These are phyloP conservation scores for Wickerhamomyces sydowiorum DNA, from an alignment of 805 yeast species.

Conservation along the genomic window DNA sequence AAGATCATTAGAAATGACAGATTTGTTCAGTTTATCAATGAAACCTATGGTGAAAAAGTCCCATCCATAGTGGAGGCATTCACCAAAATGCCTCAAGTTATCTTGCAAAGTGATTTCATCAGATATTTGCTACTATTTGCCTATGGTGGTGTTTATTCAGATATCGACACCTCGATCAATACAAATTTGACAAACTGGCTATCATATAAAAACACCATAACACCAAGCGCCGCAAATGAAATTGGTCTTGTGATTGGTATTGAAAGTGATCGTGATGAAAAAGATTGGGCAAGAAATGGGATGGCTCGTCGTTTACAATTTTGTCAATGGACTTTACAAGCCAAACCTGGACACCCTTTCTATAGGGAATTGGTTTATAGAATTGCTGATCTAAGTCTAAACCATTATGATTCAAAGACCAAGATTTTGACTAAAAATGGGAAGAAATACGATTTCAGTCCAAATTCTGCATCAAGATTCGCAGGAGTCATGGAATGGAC, in stretches of 20 bases:
- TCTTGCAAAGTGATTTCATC: slow-evolving; percentile 76
- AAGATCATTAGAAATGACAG: not conserved
- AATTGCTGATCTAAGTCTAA: slow-evolving; percentile 45
- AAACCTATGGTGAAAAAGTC: not conserved
- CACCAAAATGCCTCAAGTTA: slow-evolving; percentile 24
- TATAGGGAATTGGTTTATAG: slow-evolving; percentile 47
- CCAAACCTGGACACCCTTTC: slow-evolving; percentile 58
- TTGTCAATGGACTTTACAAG: slow-evolving; percentile 57
- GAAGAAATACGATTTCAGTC: slow-evolving; percentile 29
- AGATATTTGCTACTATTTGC: slow-evolving; percentile 69
- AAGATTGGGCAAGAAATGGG: slow-evolving; percentile 47
- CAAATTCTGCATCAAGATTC: slow-evolving; percentile 52
- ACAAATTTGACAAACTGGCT: not conserved
- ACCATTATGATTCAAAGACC: slow-evolving; percentile 27
- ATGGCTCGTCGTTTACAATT: slow-evolving; percentile 50
- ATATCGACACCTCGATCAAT: slow-evolving; percentile 51
- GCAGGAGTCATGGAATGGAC: slow-evolving; percentile 54
- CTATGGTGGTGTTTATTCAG: slow-evolving; percentile 74
- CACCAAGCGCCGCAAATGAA: too few species aligned
- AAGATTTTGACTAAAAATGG: slow-evolving; percentile 21
- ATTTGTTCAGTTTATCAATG: not conserved
- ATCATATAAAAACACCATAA: not conserved
- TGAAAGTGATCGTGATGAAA: slow-evolving; percentile 47
- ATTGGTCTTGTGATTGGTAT: slow-evolving; percentile 52
- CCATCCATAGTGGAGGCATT: too few species aligned